Conservation (phyloP, 1,284 basidiomycete genomes). For the Entoloma clypeatum region DNA sequence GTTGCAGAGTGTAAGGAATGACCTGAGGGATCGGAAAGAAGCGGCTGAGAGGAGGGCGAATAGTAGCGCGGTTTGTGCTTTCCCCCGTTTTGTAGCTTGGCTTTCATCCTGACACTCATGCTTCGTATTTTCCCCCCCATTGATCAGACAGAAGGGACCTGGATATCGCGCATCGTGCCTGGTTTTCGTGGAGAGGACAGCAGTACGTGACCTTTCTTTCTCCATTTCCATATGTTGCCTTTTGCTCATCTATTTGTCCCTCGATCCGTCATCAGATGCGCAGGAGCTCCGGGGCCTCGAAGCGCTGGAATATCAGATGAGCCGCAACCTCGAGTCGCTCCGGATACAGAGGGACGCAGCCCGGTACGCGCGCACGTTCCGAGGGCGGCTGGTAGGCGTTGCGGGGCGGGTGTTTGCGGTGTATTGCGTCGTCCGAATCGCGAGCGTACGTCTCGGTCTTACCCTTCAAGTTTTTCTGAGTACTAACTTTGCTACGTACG, state of each 20-base stretch:
- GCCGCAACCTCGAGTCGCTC: slow-evolving; percentile 49
- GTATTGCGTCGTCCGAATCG: slow-evolving; percentile 64
- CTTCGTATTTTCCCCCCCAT: neutral
- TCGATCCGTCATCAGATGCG: slow-evolving; percentile 23
- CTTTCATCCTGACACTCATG: neutral
- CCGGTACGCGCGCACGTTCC: slow-evolving; percentile 51
- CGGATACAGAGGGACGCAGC: slow-evolving; percentile 45
- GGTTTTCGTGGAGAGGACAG: slow-evolving; percentile 47
- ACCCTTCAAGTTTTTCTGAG: slow-evolving; percentile 1
- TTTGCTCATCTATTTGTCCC: slow-evolving; percentile 7
- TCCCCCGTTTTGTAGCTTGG: neutral
- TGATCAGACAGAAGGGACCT: slow-evolving; percentile 30
- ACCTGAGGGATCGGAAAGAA: slow-evolving; percentile 38
- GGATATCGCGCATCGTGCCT: slow-evolving; percentile 47
- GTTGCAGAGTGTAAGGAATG: slow-evolving; percentile 48
- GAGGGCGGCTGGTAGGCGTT: slow-evolving; percentile 47
- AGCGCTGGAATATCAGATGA: slow-evolving; percentile 69
- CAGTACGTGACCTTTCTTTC: slow-evolving; percentile 30
- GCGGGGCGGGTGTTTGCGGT: slow-evolving; percentile 54
- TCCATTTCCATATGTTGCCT: slow-evolving; percentile 1
- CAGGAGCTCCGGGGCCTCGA: slow-evolving; percentile 64
- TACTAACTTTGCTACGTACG: slow-evolving; percentile 6
- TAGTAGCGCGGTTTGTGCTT: slow-evolving; percentile 28
- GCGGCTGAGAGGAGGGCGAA: slow-evolving; percentile 35
- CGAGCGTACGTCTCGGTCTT: slow-evolving; percentile 48